Evolutionary conservation across 345 rosid genomes (phyloP), one percentile per base, ranked within the genome.

Genomic region (Arabidopsis suecica): DNA sequence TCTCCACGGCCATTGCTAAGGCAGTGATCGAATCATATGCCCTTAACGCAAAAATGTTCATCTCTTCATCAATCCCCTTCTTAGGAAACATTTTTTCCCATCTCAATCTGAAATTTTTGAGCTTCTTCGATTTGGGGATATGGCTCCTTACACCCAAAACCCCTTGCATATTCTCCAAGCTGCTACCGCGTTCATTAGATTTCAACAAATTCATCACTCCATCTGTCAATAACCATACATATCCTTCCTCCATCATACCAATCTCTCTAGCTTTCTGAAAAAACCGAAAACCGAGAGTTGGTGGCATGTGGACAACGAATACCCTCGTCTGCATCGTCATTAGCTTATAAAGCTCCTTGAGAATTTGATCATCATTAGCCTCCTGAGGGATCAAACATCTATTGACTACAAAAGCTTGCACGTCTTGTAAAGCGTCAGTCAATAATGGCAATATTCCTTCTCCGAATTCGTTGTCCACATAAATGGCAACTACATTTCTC

Each of bases 181-280:
- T 10, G 33, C 61, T 30, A 22, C 55, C n/a, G 3, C 9, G 18
- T 20, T 61, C 64, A 3, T 41, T 36, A 23, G 25, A 44, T 11
- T 61, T 71, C 9, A 83, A 1, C 40, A 65, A 34, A 30, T 68
- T 56, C 47, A 80, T 62, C 23, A 78, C 28, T 9, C 68, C 74
- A 5, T 71, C 33, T 13, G 86, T 75, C 41, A 77, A 5, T 33
- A 90, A 70, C 93, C 96, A 90, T 12, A 68, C 88, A 48, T 83
- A 86, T 5, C 91, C 91, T 28, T 76, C 65, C 3, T 72, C 58
- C 88, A 90, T 83, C 93, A 90, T 90, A 38, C 90, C 88, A 0
- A 49, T 54, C 72, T 83, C 78, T 36, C 69, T 65, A 0, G 84
- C 91, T 71, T 59, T 77, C 2, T 73, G 14, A 10, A 88, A 84